Percentiles rank a stretch among this genome's conserved stretches.
Conservation (phyloP, 192 early-diverging fungal species). For the Coemansia sp. region DNA sequence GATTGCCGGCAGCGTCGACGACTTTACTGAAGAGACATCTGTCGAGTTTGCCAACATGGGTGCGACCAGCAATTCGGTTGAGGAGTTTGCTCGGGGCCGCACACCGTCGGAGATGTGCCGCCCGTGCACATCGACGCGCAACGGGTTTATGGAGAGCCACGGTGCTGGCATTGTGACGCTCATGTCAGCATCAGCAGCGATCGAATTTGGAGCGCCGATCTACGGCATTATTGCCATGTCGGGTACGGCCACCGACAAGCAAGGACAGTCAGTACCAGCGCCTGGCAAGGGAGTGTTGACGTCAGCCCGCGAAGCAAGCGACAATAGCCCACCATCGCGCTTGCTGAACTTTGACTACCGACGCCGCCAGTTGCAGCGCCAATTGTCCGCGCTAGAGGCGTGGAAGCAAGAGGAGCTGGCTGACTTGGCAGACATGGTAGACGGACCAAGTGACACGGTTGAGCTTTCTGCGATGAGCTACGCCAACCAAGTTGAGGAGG, state of each 20-base stretch:
- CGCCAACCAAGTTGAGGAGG: constrained; percentile 61
- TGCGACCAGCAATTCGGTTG: constrained; percentile 84
- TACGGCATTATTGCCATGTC: constrained; percentile 89
- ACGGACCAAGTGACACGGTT: neutral
- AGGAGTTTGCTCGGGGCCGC: constrained; percentile 86
- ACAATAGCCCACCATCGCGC: constrained; percentile 58
- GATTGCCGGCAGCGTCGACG: constrained; percentile 90
- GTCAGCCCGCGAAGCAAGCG: constrained; percentile 74
- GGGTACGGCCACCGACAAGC: constrained; percentile 93
- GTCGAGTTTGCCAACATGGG: constrained; percentile 97
- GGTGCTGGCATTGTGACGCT: constrained; percentile 89
- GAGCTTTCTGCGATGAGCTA: constrained; percentile 19
- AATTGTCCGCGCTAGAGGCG: constrained; percentile 6
- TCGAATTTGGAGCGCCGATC: constrained; percentile 92
- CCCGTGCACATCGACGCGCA: constrained; percentile 86
- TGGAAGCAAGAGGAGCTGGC: constrained; percentile 11
- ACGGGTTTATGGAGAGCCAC: constrained; percentile 92
- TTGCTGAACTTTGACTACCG: constrained; percentile 85
- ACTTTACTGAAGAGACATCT: constrained; percentile 83
- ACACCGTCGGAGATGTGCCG: constrained; percentile 87
- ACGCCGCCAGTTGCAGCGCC: constrained; percentile 65
- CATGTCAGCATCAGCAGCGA: constrained; percentile 86
- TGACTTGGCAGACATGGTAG: neutral
- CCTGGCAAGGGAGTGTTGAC: constrained; percentile 94
- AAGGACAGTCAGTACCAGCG: constrained; percentile 91